These are phyloP conservation scores for Coniochaeta ligniaria DNA, from an alignment of 2,329 filamentous ascomycete species.

Conservation along the genomic window DNA sequence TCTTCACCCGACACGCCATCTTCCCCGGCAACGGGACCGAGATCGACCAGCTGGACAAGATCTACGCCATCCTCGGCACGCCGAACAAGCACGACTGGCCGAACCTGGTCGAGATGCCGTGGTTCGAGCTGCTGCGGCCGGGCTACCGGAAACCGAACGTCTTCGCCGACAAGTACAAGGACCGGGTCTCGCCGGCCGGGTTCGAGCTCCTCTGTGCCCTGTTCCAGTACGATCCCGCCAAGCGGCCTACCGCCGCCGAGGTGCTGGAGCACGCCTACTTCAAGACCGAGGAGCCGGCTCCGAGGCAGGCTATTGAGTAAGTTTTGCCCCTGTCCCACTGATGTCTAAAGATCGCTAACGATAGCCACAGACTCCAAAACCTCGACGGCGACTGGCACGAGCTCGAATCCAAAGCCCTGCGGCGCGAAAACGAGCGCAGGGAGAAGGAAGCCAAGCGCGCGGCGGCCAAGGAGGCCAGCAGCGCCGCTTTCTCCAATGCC, in stretches of 20 bases:
- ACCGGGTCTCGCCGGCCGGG: conserved; percentile 69
- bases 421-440: conserved; percentile 77
- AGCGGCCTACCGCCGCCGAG: conserved; percentile 75
- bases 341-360: no score
- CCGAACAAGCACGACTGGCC: conserved; percentile 84
- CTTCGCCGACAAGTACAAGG: conserved; percentile 78
- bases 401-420: conserved; percentile 90
- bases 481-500: background rate
- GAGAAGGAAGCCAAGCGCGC: conserved; percentile 44
- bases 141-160: conserved; percentile 63
- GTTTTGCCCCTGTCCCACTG: conserved; percentile 24
- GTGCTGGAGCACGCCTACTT: conserved; percentile 89
- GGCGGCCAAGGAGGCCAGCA: conserved; percentile 31
- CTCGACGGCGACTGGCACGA: conserved; percentile 97
- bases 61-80: conserved; percentile 88
- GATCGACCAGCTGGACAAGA: conserved; percentile 90
- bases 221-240: conserved; percentile 82
- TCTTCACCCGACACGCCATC: conserved; percentile 88
- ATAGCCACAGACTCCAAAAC: conserved; percentile 53
- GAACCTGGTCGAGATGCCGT: conserved; percentile 84
- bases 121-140: conserved; percentile 88
- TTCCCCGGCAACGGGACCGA: conserved; percentile 96
- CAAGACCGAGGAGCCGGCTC: conserved; percentile 66
- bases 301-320: conserved; percentile 75
- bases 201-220: conserved; percentile 78